phyloP scores from a whole-genome alignment of 108 stramenopile species.

The Cyclotella atomus region DNA sequence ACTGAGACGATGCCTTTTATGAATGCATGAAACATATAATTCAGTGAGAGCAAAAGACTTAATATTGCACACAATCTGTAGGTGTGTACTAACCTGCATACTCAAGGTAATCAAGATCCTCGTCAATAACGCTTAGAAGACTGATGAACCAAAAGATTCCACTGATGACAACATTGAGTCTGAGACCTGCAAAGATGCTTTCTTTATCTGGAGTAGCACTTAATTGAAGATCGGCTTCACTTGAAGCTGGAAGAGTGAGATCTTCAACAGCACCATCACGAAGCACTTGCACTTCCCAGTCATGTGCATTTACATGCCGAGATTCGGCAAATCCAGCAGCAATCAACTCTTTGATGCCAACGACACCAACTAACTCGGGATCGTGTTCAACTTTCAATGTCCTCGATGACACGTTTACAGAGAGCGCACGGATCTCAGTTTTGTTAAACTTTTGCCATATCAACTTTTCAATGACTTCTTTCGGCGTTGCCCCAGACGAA shows the following conservation, averaged over 20 bases:
- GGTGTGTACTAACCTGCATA: too few relatives aligned
- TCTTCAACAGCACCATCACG: slow-evolving; percentile 64
- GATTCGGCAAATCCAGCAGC: slow-evolving; percentile 29
- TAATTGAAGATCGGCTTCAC: slow-evolving; percentile 10
- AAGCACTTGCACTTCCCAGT: slow-evolving; percentile 42
- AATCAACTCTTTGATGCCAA: slow-evolving; percentile 36
- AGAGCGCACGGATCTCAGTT: slow-evolving; percentile 63
- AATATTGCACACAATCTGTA: too few relatives aligned
- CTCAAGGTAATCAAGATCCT: slow-evolving; percentile 55
- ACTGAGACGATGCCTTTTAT: slow-evolving; percentile 75
- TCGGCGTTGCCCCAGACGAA: not conserved
- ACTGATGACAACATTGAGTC: slow-evolving; percentile 60
- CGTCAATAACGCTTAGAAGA: slow-evolving; percentile 57
- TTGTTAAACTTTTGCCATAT: slow-evolving; percentile 61
- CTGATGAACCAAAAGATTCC: slow-evolving; percentile 81
- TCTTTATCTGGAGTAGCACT: slow-evolving; percentile 14
- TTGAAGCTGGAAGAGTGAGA: slow-evolving; percentile 56
- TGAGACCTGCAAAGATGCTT: slow-evolving; percentile 28
- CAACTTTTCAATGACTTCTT: slow-evolving; percentile 43
- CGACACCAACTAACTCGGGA: slow-evolving; percentile 49
- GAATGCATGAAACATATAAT: too few relatives aligned
- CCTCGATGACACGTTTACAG: slow-evolving; percentile 56
- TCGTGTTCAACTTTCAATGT: slow-evolving; percentile 84
- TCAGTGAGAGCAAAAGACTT: too few relatives aligned
- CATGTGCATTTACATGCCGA: slow-evolving; percentile 1